phyloP scores from a whole-genome alignment of 768 basidiomycete species.

The Mycena kentingensis region DNA sequence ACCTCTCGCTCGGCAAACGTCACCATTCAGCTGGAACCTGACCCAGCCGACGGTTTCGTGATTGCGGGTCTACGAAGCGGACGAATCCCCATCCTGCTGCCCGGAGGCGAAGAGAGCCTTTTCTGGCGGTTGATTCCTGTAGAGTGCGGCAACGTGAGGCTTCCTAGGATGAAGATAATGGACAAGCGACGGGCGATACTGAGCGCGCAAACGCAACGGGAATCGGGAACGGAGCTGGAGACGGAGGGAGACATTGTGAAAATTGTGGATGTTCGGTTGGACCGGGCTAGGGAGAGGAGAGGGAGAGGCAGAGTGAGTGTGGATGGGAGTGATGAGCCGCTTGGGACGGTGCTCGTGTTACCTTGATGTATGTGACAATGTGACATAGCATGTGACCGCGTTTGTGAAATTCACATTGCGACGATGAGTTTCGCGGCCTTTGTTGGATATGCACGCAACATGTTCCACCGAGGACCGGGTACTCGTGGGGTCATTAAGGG shows the following conservation, averaged over 20 bases:
- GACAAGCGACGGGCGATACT: constrained; percentile 47
- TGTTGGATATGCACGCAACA: background rate
- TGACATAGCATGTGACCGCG: too few species aligned
- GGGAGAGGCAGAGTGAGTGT: constrained; percentile 19
- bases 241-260: constrained; percentile 49
- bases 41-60: constrained; percentile 70
- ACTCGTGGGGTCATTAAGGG: background rate
- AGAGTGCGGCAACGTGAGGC: constrained; percentile 66
- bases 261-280: constrained; percentile 55
- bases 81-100: constrained; percentile 70
- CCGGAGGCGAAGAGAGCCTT: constrained; percentile 66
- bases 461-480: background rate
- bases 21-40: constrained; percentile 71
- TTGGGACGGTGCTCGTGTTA: constrained; percentile 39
- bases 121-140: constrained; percentile 72
- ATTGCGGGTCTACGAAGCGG: constrained; percentile 73
- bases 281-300: constrained; percentile 30
- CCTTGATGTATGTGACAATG: constrained; percentile 3
- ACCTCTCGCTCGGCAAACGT: constrained; percentile 67
- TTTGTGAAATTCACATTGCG: too few species aligned
- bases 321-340: constrained; percentile 17
- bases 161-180: constrained; percentile 64
- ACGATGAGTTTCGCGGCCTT: too few species aligned
- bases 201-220: constrained; percentile 28
- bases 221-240: constrained; percentile 33